A percentile compares a stretch with the other conserved stretches of the same genome.
Conservation (phyloP, 2,329 filamentous ascomycete genomes). For the Aspergillus sp. region DNA sequence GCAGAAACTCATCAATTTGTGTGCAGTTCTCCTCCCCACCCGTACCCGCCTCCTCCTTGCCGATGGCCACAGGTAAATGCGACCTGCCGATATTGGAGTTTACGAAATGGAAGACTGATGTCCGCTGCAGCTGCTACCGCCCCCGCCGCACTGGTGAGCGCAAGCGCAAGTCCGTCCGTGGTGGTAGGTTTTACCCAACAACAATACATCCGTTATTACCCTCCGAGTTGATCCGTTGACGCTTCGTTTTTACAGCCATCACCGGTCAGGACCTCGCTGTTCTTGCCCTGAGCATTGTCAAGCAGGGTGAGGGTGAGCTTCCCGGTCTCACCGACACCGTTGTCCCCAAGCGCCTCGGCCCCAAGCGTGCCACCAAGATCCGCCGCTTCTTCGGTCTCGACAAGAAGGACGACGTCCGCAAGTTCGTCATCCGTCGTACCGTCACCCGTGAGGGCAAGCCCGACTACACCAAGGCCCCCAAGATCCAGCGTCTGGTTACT, state of each 20-base stretch:
- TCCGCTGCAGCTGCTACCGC: slow-evolving; percentile 77
- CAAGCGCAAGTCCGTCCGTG: slow-evolving; percentile 98
- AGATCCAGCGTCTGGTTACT: slow-evolving; percentile 99
- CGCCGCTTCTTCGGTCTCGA: slow-evolving; percentile 98
- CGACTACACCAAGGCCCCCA: slow-evolving; percentile 99
- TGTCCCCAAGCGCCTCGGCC: slow-evolving; percentile 98
- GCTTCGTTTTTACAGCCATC: slow-evolving; percentile 65
- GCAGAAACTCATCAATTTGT: slow-evolving; percentile 32
- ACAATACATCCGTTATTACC: neutral
- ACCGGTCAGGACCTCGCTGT: slow-evolving; percentile 94
- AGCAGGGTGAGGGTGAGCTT: slow-evolving; percentile 94
- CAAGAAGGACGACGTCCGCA: slow-evolving; percentile 99
- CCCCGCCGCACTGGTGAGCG: slow-evolving; percentile 96
- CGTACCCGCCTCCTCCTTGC: slow-evolving; percentile 96
- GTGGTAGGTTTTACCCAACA: slow-evolving; percentile 47
- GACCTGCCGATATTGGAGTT: neutral
- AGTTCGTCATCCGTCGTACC: slow-evolving; percentile 99
- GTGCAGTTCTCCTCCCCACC: slow-evolving; percentile 78
- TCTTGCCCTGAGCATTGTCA: slow-evolving; percentile 91
- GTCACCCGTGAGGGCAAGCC: slow-evolving; percentile 95
- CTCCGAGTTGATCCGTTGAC: slow-evolving; percentile 16
- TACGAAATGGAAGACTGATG: slow-evolving; percentile 13
- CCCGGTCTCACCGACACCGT: slow-evolving; percentile 97
- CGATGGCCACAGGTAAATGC: slow-evolving; percentile 74
- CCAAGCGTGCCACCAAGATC: slow-evolving; percentile 99